Percentiles rank a stretch among this genome's conserved stretches.
phyloP scores from a whole-genome alignment of 139 green algal genomes.

The Chlorella sorokiniana region DNA sequence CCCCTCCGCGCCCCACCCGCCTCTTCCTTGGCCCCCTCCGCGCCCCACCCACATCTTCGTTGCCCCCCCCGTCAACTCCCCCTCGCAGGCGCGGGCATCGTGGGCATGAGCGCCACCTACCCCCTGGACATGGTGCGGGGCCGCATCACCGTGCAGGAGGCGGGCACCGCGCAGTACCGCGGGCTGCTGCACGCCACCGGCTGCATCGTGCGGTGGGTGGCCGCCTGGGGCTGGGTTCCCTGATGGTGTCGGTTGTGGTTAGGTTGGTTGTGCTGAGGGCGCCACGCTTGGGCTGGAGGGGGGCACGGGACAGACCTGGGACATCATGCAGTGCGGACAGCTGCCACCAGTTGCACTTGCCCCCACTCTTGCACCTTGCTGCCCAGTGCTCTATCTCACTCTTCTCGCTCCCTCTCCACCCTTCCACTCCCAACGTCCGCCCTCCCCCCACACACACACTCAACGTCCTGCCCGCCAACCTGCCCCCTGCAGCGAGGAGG shows the following conservation, averaged over 20 bases:
- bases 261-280: too few species aligned
- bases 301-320: too few species aligned
- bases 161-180: conserved; percentile 75
- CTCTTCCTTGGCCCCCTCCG: too few species aligned
- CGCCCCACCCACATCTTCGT: background rate
- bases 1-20: too few species aligned
- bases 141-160: conserved; percentile 59
- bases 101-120: conserved; percentile 96
- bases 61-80: background rate
- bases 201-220: conserved; percentile 72
- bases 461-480: background rate
- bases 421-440: too few species aligned
- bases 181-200: conserved; percentile 89
- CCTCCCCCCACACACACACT: too few species aligned
- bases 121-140: conserved; percentile 96
- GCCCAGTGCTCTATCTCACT: background rate
- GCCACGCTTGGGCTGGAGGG: too few species aligned
- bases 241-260: too few species aligned
- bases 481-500: conserved; percentile 74
- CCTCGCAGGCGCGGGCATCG: conserved; percentile 77
- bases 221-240: too few species aligned
- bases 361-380: background rate
- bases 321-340: too few species aligned
- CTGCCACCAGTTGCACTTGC: background rate
- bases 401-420: too few species aligned